Evolutionary conservation across 2,329 filamentous ascomycete species (phyloP).

Genomic region (Pseudohalonectria lignicola): DNA sequence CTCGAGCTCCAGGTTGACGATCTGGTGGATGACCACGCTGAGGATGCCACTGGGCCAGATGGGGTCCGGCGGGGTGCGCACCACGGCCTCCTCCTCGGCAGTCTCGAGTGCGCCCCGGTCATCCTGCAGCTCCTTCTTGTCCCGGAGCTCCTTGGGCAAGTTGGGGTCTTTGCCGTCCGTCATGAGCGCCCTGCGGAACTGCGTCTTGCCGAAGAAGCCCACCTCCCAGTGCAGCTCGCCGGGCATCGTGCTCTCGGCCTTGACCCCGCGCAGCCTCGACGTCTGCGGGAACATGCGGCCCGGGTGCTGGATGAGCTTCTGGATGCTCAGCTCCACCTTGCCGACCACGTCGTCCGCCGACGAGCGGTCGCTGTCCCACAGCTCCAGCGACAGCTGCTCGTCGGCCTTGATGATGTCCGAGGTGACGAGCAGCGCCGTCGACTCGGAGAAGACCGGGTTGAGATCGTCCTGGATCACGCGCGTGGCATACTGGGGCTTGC

Average conservation of each 20-base stretch:
- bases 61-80: conserved; percentile 88
- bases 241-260: conserved; percentile 79
- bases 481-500: conserved; percentile 96
- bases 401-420: conserved; percentile 85
- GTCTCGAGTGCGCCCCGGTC: conserved; percentile 71
- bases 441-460: conserved; percentile 89
- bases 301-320: conserved; percentile 89
- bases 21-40: conserved; percentile 82
- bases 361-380: conserved; percentile 92
- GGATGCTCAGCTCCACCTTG: conserved; percentile 86
- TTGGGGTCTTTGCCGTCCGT: conserved; percentile 78
- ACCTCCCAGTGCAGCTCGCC: conserved; percentile 94
- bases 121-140: conserved; percentile 71
- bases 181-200: conserved; percentile 72
- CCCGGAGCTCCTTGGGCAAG: conserved; percentile 61
- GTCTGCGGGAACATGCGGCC: conserved; percentile 86
- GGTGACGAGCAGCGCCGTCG: conserved; percentile 73
- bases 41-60: conserved; percentile 88
- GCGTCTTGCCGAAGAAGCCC: conserved; percentile 85
- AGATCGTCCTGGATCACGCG: conserved; percentile 90
- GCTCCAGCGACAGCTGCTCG: conserved; percentile 83
- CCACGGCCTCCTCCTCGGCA: conserved; percentile 70
- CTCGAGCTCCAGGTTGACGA: conserved; percentile 86
- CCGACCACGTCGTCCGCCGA: conserved; percentile 92
- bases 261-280: conserved; percentile 72